phyloP scores from a whole-genome alignment of 2,329 filamentous ascomycete species.

The Xylaria polymorpha region DNA sequence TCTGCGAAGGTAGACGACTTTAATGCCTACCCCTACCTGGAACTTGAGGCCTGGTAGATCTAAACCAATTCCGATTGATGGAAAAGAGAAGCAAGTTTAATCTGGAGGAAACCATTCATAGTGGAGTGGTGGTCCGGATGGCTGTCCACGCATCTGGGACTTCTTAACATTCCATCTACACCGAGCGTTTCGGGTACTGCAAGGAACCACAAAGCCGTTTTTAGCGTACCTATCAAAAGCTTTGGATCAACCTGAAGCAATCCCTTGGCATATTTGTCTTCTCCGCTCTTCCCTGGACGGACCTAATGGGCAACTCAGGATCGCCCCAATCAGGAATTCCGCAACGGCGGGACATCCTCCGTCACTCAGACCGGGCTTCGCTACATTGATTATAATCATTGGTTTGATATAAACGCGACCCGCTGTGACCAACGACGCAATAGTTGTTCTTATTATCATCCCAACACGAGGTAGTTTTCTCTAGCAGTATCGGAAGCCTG shows the following conservation, averaged over 20 bases:
- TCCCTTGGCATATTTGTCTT: constrained; percentile 22
- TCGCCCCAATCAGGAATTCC: constrained; percentile 19
- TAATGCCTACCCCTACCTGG: constrained; percentile 5
- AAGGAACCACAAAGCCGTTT: constrained; percentile 2
- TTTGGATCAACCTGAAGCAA: neutral
- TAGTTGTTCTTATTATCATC: neutral
- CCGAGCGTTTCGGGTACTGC: constrained; percentile 11
- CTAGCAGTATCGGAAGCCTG: neutral
- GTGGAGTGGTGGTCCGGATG: neutral
- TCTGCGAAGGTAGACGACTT: constrained; percentile 7
- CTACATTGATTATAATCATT: constrained; percentile 1
- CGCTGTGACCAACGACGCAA: neutral
- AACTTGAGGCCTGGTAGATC: neutral
- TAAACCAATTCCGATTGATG: constrained; percentile 32
- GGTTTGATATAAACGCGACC: neutral
- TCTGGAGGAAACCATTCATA: neutral
- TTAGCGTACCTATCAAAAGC: constrained; percentile 27
- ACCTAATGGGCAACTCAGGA: neutral
- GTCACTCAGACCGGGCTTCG: constrained; percentile 5
- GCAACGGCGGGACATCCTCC: constrained; percentile 31
- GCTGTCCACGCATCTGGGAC: neutral
- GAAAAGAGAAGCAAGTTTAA: constrained; percentile 26
- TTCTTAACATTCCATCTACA: constrained; percentile 1
- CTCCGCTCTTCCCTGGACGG: constrained; percentile 27
- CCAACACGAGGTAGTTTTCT: neutral